A percentile compares a stretch with the other conserved stretches of the same genome.
Conservation (phyloP, 768 basidiomycete species). For the Lentinula guzmanii region DNA sequence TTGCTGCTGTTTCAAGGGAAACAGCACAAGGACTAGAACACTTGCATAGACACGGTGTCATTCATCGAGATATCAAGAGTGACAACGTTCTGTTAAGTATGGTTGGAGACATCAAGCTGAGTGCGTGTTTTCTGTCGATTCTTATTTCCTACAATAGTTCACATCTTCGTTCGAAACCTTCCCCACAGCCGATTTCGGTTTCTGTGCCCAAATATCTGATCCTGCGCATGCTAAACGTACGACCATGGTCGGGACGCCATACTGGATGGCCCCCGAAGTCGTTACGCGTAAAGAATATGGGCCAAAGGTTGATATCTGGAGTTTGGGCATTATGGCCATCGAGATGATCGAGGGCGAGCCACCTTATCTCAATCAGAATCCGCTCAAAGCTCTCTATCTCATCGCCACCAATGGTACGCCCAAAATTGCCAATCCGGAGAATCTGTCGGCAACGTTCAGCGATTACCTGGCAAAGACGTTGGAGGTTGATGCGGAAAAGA, state of each 20-base stretch:
- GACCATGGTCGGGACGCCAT: conserved; percentile 97
- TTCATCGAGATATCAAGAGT: conserved; percentile 98
- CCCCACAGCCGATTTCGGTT: conserved; percentile 88
- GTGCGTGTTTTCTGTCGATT: conserved; percentile 43
- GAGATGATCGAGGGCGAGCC: conserved; percentile 99
- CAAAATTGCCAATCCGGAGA: conserved; percentile 86
- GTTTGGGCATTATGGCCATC: conserved; percentile 93
- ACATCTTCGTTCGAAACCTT: not conserved
- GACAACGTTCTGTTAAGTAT: conserved; percentile 93
- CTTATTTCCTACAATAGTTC: not conserved
- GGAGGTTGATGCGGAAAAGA: conserved; percentile 92
- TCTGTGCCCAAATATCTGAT: conserved; percentile 94
- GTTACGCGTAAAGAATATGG: conserved; percentile 98
- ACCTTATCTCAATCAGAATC: conserved; percentile 94
- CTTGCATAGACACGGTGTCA: conserved; percentile 92
- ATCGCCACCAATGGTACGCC: conserved; percentile 99
- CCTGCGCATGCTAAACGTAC: conserved; percentile 87
- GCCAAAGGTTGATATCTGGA: conserved; percentile 98
- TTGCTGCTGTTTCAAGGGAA: conserved; percentile 93
- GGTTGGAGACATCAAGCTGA: conserved; percentile 96
- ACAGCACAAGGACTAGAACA: conserved; percentile 91
- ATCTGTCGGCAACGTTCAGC: conserved; percentile 67
- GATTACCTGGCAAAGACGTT: conserved; percentile 86
- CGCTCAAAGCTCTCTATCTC: conserved; percentile 92
- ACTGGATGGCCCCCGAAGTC: conserved; percentile 99